Evolutionary conservation across 768 basidiomycete genomes (phyloP).

Genomic region (Pleurotus tuoliensis): DNA sequence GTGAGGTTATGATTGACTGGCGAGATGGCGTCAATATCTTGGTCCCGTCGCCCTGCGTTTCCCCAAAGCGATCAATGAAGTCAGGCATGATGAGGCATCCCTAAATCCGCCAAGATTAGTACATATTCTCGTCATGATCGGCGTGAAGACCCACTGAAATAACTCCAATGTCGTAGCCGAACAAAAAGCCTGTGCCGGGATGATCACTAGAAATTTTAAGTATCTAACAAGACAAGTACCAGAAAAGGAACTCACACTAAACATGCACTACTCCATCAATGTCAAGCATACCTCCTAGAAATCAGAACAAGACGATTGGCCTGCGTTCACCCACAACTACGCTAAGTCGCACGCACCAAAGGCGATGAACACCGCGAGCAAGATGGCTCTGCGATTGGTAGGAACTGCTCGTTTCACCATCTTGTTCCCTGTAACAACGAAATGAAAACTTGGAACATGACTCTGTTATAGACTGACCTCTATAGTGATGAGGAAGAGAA

Average conservation of each 20-base stretch:
- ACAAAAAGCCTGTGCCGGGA: conserved; percentile 48
- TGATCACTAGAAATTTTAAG: neutral
- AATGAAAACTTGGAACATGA: neutral
- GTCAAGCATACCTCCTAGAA: neutral
- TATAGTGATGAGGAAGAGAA: conserved; percentile 9
- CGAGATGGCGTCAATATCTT: conserved; percentile 54
- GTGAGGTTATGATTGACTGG: conserved; percentile 75
- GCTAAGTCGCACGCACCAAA: conserved; percentile 48
- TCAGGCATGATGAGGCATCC: conserved; percentile 81
- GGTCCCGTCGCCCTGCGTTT: conserved; percentile 40
- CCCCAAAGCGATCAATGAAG: conserved; percentile 67
- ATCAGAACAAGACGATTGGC: conserved; percentile 52
- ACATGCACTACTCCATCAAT: no score
- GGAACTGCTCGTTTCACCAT: conserved; percentile 42
- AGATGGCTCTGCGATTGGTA: conserved; percentile 59
- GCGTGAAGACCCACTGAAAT: conserved; percentile 31
- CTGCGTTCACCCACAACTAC: neutral
- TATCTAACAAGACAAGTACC: no score
- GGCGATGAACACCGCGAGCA: conserved; percentile 67
- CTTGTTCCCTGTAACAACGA: neutral
- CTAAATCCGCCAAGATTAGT: conserved; percentile 22
- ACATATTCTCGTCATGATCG: neutral
- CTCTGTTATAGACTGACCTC: neutral
- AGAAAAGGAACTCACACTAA: no score
- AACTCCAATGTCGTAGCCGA: conserved; percentile 76